Base-by-base conservation (phyloP, 805 yeast genomes). In the Millerozyma acaciae region DNA sequence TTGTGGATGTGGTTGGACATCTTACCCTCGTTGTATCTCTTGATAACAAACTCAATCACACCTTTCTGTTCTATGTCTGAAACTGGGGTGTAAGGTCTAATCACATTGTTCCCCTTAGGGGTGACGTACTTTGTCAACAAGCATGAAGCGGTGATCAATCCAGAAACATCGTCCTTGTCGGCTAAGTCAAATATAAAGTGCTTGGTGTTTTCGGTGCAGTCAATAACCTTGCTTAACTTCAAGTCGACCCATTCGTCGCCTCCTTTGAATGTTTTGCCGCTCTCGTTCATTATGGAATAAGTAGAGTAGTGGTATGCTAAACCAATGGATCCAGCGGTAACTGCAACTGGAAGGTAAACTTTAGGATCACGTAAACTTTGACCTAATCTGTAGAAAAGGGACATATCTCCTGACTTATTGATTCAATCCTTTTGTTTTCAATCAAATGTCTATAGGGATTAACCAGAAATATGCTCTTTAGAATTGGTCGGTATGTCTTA, bases 41-140 rank as follows among this genome's bases (percentile, higher is more conserved):
- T 93, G 64, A 93, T 71, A 39, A 89, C 75, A 45, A 93, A 74
- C 39, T 85, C 85, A 48, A 94, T 67, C 33, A 73, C 57, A 32
- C 98, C 98, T 59, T 73, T 73, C 40, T 73, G 68, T 37, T 77
- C 78, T 32, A 72, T 64, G 51, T 81, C 87, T 25, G 85, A 74
- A 30, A 81, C 73, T 39, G 98, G 98, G 25, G 98, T 93, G 65
- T 80, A 81, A 26, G 88, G 88, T 67, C 96, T 82, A 43, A 93
- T 69, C 32, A 90, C 96, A 53, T 79, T 78, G 63, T 68, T 76
- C 46, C 97, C 97, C 67, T 86, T 85, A 41, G 79, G 76, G 39
- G 90, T 80, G 35, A 78, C 81, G 54, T 68, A 85, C 68, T 88
- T 89, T 61, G 95, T 76, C 57, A 93, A 57, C 28, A 93, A 57